phyloP scores from a whole-genome alignment of 306 rosid genomes.

The Ammopiptanthus mongolicus region DNA sequence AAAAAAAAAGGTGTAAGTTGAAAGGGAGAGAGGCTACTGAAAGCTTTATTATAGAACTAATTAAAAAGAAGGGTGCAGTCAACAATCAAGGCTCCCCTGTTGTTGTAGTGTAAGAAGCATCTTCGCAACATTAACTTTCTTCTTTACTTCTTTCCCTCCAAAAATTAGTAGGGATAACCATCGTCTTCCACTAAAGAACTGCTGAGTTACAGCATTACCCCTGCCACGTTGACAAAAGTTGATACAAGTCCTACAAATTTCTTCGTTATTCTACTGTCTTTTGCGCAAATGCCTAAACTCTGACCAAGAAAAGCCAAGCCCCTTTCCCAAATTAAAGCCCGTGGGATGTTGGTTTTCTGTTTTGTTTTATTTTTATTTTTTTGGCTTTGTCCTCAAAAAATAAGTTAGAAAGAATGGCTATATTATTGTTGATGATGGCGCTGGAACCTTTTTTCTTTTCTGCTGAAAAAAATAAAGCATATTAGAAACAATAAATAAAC shows the following conservation, averaged over 20 bases:
- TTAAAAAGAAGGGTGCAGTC: no score
- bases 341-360: background rate
- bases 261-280: background rate
- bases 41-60: no score
- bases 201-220: background rate
- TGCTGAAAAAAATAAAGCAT: no score
- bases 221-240: background rate
- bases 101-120: no score
- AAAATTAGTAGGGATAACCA: no score
- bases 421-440: background rate
- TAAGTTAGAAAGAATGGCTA: no score
- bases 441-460: background rate
- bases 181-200: background rate
- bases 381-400: background rate
- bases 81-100: no score
- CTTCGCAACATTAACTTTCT: no score
- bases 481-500: no score
- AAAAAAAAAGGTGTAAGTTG: no score
- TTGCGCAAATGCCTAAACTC: background rate
- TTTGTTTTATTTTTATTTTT: background rate
- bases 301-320: background rate
- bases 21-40: no score
- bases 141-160: no score
- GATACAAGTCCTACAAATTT: background rate
- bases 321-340: constrained; percentile 17